Evolutionary conservation across 495 filamentous ascomycete genomes (phyloP).

Genomic region (Daldinia bambusicola): DNA sequence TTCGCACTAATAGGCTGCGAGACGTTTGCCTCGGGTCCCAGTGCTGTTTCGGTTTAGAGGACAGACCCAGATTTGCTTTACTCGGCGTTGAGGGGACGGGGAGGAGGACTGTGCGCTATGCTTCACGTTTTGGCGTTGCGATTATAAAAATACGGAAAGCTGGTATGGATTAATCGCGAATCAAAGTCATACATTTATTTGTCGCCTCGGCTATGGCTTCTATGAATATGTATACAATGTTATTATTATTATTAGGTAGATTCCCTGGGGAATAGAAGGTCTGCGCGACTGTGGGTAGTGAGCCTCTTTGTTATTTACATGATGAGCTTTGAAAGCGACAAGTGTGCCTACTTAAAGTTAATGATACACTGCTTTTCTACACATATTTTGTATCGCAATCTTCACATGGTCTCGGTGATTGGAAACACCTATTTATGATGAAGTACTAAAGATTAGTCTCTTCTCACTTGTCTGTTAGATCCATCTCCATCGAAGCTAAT

Average conservation of each 20-base stretch:
- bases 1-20: constrained; percentile 2
- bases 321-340: not conserved
- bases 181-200: constrained; percentile 14
- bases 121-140: constrained; percentile 20
- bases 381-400: not conserved
- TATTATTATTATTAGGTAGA: not conserved
- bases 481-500: too few relatives aligned
- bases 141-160: constrained; percentile 19
- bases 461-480: too few relatives aligned
- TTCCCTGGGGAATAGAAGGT: not conserved
- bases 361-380: not conserved
- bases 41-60: constrained; percentile 8
- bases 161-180: constrained; percentile 7
- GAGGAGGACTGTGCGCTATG: constrained; percentile 31
- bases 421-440: too few relatives aligned
- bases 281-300: not conserved
- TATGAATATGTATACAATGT: constrained; percentile 1
- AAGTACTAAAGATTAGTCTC: too few relatives aligned
- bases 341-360: not conserved
- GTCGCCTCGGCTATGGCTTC: not conserved
- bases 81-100: constrained; percentile 15
- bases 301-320: not conserved
- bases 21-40: constrained; percentile 7
- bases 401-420: not conserved
- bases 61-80: constrained; percentile 11